These are phyloP conservation scores for Trapa bicornis DNA, from an alignment of 345 rosid species.

Conservation along the genomic window DNA sequence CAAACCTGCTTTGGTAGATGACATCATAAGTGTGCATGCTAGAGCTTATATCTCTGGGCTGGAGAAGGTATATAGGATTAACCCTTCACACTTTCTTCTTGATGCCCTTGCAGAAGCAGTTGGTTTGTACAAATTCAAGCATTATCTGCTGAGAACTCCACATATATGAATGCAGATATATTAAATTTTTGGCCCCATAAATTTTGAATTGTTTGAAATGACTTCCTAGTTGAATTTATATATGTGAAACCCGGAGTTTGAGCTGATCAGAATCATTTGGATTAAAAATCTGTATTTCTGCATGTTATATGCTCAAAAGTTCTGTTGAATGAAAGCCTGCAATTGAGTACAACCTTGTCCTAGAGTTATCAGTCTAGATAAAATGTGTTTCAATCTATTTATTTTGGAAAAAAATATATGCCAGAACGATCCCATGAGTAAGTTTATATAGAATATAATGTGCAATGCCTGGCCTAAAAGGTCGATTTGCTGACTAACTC, in stretches of 20 bases:
- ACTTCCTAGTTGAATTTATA: background rate
- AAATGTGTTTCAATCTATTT: background rate
- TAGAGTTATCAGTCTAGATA: background rate
- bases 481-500: background rate
- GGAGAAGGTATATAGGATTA: conserved; percentile 45
- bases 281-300: background rate
- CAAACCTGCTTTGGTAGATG: conserved; percentile 65
- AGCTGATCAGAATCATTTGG: background rate
- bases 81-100: background rate
- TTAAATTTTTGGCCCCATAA: background rate
- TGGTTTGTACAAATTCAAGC: background rate
- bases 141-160: background rate
- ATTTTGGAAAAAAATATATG: background rate
- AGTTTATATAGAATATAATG: background rate
- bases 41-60: conserved; percentile 73
- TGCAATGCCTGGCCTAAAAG: background rate
- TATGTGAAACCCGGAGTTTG: background rate
- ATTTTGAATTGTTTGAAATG: background rate
- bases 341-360: background rate
- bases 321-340: background rate
- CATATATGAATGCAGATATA: background rate
- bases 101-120: background rate
- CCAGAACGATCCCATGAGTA: background rate
- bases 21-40: conserved; percentile 62
- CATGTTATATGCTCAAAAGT: background rate